Conservation (phyloP, 306 rosid species). For the Leucaena leucocephala region DNA sequence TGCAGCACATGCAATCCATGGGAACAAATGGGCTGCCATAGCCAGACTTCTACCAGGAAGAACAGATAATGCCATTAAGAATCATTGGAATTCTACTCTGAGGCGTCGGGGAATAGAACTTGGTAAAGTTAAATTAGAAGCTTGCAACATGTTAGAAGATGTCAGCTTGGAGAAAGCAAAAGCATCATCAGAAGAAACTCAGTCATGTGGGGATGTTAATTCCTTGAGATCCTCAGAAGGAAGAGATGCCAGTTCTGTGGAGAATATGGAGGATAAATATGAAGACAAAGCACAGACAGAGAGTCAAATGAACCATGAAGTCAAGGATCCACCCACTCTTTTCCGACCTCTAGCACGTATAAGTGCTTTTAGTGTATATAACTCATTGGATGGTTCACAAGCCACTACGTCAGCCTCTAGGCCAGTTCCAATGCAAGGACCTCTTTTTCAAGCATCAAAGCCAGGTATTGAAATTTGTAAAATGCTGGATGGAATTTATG, state of each 20-base stretch:
- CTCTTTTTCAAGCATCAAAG: conserved; percentile 57
- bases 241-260: conserved; percentile 63
- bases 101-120: conserved; percentile 55
- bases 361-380: conserved; percentile 80
- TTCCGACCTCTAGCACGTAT: conserved; percentile 76
- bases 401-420: conserved; percentile 49
- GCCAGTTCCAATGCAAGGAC: conserved; percentile 68
- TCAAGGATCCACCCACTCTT: conserved; percentile 65
- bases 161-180: conserved; percentile 76
- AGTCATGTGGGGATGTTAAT: conserved; percentile 78
- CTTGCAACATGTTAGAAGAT: conserved; percentile 59
- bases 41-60: conserved; percentile 71
- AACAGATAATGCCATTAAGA: conserved; percentile 77
- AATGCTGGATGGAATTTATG: conserved; percentile 50
- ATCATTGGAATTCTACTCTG: conserved; percentile 75
- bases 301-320: conserved; percentile 50
- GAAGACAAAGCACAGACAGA: conserved; percentile 52
- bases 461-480: conserved; percentile 60
- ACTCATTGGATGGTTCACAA: conserved; percentile 53
- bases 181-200: conserved; percentile 90
- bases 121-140: conserved; percentile 61
- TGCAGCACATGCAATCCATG: conserved; percentile 84
- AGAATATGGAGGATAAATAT: conserved; percentile 52
- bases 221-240: conserved; percentile 78
- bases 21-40: conserved; percentile 77